A percentile compares a stretch with the other conserved stretches of the same genome.
phyloP scores from a whole-genome alignment of 495 filamentous ascomycete species.

The Hypoxylon lienhwacheense region DNA sequence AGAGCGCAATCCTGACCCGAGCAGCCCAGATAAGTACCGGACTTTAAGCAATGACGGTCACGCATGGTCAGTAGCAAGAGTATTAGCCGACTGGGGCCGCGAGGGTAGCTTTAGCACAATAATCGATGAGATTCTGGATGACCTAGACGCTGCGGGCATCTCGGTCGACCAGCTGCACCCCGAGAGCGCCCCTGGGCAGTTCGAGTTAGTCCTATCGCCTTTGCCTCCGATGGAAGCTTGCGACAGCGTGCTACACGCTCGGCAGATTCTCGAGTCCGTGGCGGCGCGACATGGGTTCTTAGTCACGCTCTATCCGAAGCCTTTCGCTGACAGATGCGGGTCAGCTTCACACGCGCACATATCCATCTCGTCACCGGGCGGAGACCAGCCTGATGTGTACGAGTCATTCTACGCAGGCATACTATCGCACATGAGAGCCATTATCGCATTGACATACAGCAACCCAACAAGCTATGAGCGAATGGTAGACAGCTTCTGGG shows the following conservation, averaged over 20 bases:
- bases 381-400: constrained; percentile 45
- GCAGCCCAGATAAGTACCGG: constrained; percentile 25
- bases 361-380: constrained; percentile 53
- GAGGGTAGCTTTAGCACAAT: constrained; percentile 31
- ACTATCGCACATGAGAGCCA: constrained; percentile 62
- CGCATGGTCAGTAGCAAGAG: constrained; percentile 62
- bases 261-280: constrained; percentile 64
- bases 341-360: constrained; percentile 71
- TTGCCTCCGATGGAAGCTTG: constrained; percentile 66
- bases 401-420: constrained; percentile 68
- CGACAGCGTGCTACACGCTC: constrained; percentile 71
- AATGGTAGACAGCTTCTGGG: constrained; percentile 69
- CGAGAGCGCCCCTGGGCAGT: constrained; percentile 75
- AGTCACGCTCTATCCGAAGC: constrained; percentile 78
- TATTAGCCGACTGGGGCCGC: constrained; percentile 52
- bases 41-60: constrained; percentile 53
- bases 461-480: constrained; percentile 63
- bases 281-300: constrained; percentile 62
- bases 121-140: constrained; percentile 55
- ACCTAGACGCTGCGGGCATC: constrained; percentile 72
- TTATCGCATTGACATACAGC: constrained; percentile 67
- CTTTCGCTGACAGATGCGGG: constrained; percentile 59
- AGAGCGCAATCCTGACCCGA: constrained; percentile 39
- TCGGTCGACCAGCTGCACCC: constrained; percentile 74
- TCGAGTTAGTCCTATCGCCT: constrained; percentile 75